These are phyloP conservation scores for Pythium sukuiense DNA, from an alignment of 352 stramenopile genomes.

Conservation along the genomic window DNA sequence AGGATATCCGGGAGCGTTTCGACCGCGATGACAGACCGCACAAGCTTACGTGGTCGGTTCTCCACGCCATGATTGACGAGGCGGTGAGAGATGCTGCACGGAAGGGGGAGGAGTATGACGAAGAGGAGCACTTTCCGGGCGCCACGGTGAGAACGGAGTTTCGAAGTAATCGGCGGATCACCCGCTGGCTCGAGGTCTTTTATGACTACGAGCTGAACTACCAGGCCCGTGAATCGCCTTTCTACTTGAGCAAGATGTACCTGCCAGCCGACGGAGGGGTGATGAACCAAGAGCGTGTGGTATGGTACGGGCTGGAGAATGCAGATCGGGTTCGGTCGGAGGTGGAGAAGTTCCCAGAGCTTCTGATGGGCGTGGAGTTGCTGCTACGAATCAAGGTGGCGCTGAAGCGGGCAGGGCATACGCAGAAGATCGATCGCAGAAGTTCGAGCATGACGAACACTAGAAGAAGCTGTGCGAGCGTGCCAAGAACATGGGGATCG, in stretches of 20 bases:
- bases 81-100: not conserved
- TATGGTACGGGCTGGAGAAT: not conserved
- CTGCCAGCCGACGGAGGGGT: not conserved
- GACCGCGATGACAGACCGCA: not conserved
- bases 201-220: not conserved
- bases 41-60: constrained; percentile 1
- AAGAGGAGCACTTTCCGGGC: not conserved
- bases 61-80: not conserved
- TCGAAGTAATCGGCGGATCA: not conserved
- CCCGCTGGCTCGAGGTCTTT: not conserved
- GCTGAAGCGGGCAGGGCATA: not conserved
- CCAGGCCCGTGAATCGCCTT: not conserved
- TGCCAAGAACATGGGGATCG: not conserved
- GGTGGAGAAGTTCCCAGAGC: not conserved
- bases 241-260: not conserved
- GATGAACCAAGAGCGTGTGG: not conserved
- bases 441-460: not conserved
- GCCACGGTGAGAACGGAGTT: not conserved
- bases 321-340: not conserved
- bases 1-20: not conserved
- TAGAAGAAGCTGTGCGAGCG: not conserved
- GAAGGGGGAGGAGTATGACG: not conserved
- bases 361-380: not conserved
- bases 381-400: not conserved
- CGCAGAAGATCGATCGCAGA: not conserved